Evolutionary conservation across 768 basidiomycete species (phyloP).

Genomic region (Pleurotus ostreatus): DNA sequence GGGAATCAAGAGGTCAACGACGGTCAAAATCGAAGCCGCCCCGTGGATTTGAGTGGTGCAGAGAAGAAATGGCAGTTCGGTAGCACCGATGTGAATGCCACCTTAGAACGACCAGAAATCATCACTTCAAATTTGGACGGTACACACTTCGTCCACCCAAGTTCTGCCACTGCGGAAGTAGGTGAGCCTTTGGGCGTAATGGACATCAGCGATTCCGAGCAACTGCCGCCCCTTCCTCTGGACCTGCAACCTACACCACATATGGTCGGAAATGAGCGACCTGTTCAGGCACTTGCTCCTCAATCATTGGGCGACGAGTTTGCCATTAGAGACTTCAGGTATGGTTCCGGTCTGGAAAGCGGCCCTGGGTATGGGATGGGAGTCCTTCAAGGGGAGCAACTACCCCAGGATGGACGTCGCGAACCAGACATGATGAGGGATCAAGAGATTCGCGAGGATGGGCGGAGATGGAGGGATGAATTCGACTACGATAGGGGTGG

Average conservation of each 20-base stretch:
- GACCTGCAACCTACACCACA: slow-evolving; percentile 2
- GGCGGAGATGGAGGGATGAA: slow-evolving; percentile 12
- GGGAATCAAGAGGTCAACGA: no score
- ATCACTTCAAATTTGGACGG: not conserved
- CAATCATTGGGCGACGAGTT: slow-evolving; percentile 32
- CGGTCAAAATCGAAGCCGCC: slow-evolving; percentile 8
- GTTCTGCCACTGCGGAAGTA: not conserved
- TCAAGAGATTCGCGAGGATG: slow-evolving; percentile 9
- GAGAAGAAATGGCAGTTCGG: slow-evolving; percentile 56
- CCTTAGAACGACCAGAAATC: not conserved
- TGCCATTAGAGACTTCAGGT: slow-evolving; percentile 61
- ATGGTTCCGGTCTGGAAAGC: slow-evolving; percentile 50
- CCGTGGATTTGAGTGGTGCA: slow-evolving; percentile 24
- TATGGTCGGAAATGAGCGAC: slow-evolving; percentile 1
- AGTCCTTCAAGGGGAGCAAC: slow-evolving; percentile 23
- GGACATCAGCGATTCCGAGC: not conserved
- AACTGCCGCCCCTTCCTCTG: slow-evolving; percentile 5
- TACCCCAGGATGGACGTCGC: slow-evolving; percentile 9
- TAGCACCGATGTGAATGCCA: slow-evolving; percentile 24
- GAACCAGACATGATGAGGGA: slow-evolving; percentile 17
- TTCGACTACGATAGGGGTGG: slow-evolving; percentile 7
- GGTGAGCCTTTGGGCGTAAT: no score
- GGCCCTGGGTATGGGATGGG: slow-evolving; percentile 29
- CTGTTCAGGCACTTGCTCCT: not conserved
- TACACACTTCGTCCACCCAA: not conserved